Percentiles rank a stretch among this genome's conserved stretches.
phyloP scores from a whole-genome alignment of 371 early-diverging fungal genomes.

The Mortierella sp. region DNA sequence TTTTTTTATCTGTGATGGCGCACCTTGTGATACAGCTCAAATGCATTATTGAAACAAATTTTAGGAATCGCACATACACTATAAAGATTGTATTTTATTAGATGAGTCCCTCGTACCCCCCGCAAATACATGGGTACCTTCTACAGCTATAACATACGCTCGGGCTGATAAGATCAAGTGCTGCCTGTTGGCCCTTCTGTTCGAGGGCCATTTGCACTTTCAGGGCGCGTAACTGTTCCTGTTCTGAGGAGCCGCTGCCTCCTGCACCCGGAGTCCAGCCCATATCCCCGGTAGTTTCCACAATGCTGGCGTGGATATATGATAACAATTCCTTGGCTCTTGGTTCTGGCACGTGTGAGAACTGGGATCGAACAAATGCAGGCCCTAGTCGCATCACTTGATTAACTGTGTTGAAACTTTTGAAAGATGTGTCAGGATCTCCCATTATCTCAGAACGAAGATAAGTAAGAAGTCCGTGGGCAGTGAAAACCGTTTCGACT shows the following conservation, averaged over 20 bases:
- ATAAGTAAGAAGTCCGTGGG: slow-evolving; percentile 29
- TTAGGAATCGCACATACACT: too few species aligned
- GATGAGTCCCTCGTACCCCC: slow-evolving; percentile 5
- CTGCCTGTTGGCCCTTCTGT: slow-evolving; percentile 20
- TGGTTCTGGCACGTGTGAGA: slow-evolving; percentile 22
- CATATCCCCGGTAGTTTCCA: not conserved
- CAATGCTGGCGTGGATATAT: slow-evolving; percentile 14
- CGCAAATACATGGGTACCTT: slow-evolving; percentile 23
- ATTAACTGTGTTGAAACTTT: slow-evolving; percentile 7
- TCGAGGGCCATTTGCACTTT: slow-evolving; percentile 14
- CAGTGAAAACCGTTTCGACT: slow-evolving; percentile 20
- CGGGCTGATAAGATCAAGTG: slow-evolving; percentile 29
- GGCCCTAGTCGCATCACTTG: slow-evolving; percentile 20
- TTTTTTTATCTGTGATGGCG: too few species aligned
- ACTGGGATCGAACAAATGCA: slow-evolving; percentile 28
- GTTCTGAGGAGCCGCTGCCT: not conserved
- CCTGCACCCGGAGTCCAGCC: too few species aligned
- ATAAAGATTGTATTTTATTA: too few species aligned
- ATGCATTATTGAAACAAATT: too few species aligned
- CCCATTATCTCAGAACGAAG: slow-evolving; percentile 37
- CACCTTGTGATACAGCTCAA: too few species aligned
- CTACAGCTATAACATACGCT: slow-evolving; percentile 23
- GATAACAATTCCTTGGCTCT: slow-evolving; percentile 14
- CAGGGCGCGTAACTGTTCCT: slow-evolving; percentile 21
- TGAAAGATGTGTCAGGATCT: slow-evolving; percentile 24